A percentile compares a stretch with the other conserved stretches of the same genome.
phyloP scores from a whole-genome alignment of 352 stramenopile genomes.

The Phytophthora tubulina region DNA sequence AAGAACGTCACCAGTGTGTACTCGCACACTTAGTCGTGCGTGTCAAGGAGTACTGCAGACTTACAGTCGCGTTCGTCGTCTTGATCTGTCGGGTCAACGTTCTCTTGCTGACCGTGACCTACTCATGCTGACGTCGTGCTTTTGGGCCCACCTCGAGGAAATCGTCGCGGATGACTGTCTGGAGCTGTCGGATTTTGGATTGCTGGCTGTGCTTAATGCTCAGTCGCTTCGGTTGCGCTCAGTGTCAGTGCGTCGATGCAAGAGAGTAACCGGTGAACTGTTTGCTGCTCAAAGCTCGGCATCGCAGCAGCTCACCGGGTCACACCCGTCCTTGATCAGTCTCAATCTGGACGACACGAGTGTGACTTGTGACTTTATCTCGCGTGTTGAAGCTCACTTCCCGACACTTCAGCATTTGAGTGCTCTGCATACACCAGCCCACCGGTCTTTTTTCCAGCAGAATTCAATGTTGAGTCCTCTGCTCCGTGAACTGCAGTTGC shows the following conservation, averaged over 20 bases:
- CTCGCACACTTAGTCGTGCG: slow-evolving; percentile 63
- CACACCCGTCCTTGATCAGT: slow-evolving; percentile 62
- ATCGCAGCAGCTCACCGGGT: slow-evolving; percentile 47
- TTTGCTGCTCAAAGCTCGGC: slow-evolving; percentile 32
- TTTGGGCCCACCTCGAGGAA: slow-evolving; percentile 78
- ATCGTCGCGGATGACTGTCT: slow-evolving; percentile 77
- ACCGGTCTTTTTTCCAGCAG: slow-evolving; percentile 66
- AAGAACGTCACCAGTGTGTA: slow-evolving; percentile 54
- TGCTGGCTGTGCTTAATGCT: slow-evolving; percentile 85
- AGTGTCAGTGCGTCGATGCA: slow-evolving; percentile 84
- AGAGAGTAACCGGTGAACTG: slow-evolving; percentile 71
- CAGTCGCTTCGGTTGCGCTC: slow-evolving; percentile 73
- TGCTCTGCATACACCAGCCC: slow-evolving; percentile 78
- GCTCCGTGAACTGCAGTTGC: slow-evolving; percentile 57
- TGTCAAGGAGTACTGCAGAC: slow-evolving; percentile 72
- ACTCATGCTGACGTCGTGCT: slow-evolving; percentile 83
- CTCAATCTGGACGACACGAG: slow-evolving; percentile 81
- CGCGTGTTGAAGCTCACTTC: slow-evolving; percentile 63
- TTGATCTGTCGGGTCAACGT: slow-evolving; percentile 82
- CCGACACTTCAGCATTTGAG: slow-evolving; percentile 68
- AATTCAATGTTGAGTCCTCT: slow-evolving; percentile 36
- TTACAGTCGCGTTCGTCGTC: slow-evolving; percentile 65
- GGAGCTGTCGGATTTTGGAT: slow-evolving; percentile 81
- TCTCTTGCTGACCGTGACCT: slow-evolving; percentile 74
- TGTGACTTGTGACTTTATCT: slow-evolving; percentile 55